Conservation (phyloP, 148 eudicot species). For the Linanthus parryae region DNA sequence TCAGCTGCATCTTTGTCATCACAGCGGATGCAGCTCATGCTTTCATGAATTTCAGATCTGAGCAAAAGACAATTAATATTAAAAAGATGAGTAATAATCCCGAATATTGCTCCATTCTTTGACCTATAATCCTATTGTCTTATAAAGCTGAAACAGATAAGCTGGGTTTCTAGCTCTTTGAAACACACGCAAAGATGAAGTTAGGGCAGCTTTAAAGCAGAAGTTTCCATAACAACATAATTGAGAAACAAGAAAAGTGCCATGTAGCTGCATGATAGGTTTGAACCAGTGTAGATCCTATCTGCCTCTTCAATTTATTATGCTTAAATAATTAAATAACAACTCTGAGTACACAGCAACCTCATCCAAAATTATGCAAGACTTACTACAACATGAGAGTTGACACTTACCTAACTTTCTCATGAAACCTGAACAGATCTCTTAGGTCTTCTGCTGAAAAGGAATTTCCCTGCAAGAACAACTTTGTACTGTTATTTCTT, state of each 20-base stretch:
- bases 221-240: no score
- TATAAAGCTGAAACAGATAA: no score
- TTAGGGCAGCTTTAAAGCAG: no score
- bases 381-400: no score
- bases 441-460: constrained; percentile 90
- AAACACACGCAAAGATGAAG: no score
- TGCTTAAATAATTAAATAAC: no score
- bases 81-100: background rate
- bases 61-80: constrained; percentile 9
- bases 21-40: constrained; percentile 85
- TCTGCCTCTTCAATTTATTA: constrained; percentile 3
- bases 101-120: background rate
- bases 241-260: no score
- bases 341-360: no score
- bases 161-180: no score
- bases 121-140: no score
- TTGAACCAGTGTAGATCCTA: background rate
- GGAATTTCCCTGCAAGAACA: constrained; percentile 71
- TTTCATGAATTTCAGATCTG: constrained; percentile 96
- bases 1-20: constrained; percentile 20
- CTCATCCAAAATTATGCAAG: no score
- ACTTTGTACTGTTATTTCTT: no score
- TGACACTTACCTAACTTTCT: constrained; percentile 42
- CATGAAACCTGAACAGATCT: constrained; percentile 80
- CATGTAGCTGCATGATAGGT: background rate